phyloP scores from a whole-genome alignment of 805 yeast genomes.

The Blastobotrys peoriensis region DNA sequence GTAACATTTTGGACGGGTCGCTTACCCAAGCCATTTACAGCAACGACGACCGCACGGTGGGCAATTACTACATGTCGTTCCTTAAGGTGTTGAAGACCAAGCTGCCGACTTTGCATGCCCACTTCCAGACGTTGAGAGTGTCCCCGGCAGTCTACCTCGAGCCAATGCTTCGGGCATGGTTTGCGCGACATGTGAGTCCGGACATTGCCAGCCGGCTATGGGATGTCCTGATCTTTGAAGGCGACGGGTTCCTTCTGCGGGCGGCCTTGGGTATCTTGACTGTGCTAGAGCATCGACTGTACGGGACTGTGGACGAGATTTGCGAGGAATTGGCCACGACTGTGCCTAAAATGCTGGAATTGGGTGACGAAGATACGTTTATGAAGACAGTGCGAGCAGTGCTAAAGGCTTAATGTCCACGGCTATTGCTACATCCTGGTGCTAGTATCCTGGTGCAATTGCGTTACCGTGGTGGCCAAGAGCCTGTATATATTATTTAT shows the following conservation, averaged over 20 bases:
- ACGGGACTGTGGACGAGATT: slow-evolving; percentile 46
- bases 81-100: slow-evolving; percentile 41
- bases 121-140: slow-evolving; percentile 42
- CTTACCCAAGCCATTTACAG: slow-evolving; percentile 28
- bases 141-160: slow-evolving; percentile 39
- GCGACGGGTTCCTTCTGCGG: slow-evolving; percentile 49
- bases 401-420: slow-evolving; percentile 21
- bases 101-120: slow-evolving; percentile 42
- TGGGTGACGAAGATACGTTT: slow-evolving; percentile 48
- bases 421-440: too few relatives aligned
- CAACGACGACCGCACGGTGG: slow-evolving; percentile 30
- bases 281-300: slow-evolving; percentile 45
- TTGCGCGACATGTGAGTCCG: slow-evolving; percentile 40
- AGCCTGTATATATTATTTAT: too few relatives aligned
- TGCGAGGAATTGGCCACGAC: slow-evolving; percentile 32
- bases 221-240: slow-evolving; percentile 58
- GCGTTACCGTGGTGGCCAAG: too few relatives aligned
- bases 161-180: slow-evolving; percentile 38
- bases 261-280: slow-evolving; percentile 48
- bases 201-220: slow-evolving; percentile 46
- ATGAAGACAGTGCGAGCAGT: slow-evolving; percentile 37
- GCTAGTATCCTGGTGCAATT: too few relatives aligned
- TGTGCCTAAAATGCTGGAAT: slow-evolving; percentile 33
- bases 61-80: slow-evolving; percentile 42
- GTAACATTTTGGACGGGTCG: slow-evolving; percentile 35